Evolutionary conservation across 768 basidiomycete genomes (phyloP).

Genomic region (Peribolospora baueri): DNA sequence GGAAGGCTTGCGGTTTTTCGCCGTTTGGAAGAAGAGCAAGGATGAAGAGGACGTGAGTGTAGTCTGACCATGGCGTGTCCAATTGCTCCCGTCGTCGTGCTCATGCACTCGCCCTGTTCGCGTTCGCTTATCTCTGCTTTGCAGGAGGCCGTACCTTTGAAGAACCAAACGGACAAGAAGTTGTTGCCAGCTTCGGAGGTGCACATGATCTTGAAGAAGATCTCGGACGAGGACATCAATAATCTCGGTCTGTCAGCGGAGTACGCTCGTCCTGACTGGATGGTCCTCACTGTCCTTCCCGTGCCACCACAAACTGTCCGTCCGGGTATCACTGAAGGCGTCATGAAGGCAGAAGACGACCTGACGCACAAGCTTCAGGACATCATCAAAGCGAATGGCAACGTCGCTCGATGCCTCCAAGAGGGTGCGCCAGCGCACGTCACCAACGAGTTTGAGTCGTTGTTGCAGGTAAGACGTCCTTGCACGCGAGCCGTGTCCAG

Average conservation of each 20-base stretch:
- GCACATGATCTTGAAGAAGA: conserved; percentile 89
- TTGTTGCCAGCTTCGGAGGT: conserved; percentile 62
- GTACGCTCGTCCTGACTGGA: conserved; percentile 96
- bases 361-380: conserved; percentile 94
- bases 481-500: neutral
- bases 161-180: conserved; percentile 18
- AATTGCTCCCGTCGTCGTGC: neutral
- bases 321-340: conserved; percentile 88
- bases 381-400: conserved; percentile 83
- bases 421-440: conserved; percentile 94
- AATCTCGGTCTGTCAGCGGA: conserved; percentile 79
- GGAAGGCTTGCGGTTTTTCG: conserved; percentile 81
- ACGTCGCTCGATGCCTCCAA: conserved; percentile 72
- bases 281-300: conserved; percentile 93
- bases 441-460: conserved; percentile 81
- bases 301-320: conserved; percentile 96
- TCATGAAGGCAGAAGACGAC: conserved; percentile 92
- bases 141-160: conserved; percentile 8
- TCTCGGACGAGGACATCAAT: conserved; percentile 64
- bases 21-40: conserved; percentile 81
- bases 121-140: neutral
- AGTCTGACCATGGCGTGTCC: neutral
- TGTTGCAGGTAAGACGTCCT: conserved; percentile 50
- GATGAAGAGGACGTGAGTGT: conserved; percentile 36
- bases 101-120: neutral